phyloP scores from a whole-genome alignment of 495 filamentous ascomycete species.

The Parathielavia appendiculata region DNA sequence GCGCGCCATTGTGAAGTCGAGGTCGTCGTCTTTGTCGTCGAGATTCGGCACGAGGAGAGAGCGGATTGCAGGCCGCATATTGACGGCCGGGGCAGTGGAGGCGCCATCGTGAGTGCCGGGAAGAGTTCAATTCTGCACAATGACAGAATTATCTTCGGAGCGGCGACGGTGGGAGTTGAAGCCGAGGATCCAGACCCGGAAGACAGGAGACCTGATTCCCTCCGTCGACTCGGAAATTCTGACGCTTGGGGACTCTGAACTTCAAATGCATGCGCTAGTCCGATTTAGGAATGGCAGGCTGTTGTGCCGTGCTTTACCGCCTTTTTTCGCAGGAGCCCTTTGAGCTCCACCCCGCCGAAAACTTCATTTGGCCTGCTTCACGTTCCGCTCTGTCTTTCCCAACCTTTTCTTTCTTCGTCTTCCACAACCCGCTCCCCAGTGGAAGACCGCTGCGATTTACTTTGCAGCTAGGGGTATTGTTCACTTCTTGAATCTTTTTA shows the following conservation, averaged over 20 bases:
- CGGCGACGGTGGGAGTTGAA: slow-evolving; percentile 14
- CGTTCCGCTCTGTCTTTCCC: slow-evolving; percentile 9
- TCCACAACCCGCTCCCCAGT: slow-evolving; percentile 22
- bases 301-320: slow-evolving; percentile 29
- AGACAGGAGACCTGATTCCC: not conserved
- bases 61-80: slow-evolving; percentile 24
- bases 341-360: slow-evolving; percentile 31
- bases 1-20: slow-evolving; percentile 27
- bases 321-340: slow-evolving; percentile 17
- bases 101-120: slow-evolving; percentile 7
- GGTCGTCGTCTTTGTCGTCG: slow-evolving; percentile 58
- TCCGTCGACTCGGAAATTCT: slow-evolving; percentile 26
- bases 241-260: slow-evolving; percentile 14
- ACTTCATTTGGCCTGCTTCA: slow-evolving; percentile 18
- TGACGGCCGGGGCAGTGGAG: slow-evolving; percentile 18
- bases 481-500: slow-evolving; percentile 5
- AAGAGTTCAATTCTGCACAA: slow-evolving; percentile 2
- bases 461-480: slow-evolving; percentile 26
- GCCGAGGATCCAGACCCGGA: slow-evolving; percentile 5
- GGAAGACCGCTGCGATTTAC: slow-evolving; percentile 20
- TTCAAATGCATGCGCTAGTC: slow-evolving; percentile 16
- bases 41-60: slow-evolving; percentile 54
- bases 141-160: slow-evolving; percentile 11
- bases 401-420: slow-evolving; percentile 21
- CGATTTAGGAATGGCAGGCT: slow-evolving; percentile 10